phyloP scores from a whole-genome alignment of 2,329 filamentous ascomycete genomes.

The Dactylonectria macrodidyma region DNA sequence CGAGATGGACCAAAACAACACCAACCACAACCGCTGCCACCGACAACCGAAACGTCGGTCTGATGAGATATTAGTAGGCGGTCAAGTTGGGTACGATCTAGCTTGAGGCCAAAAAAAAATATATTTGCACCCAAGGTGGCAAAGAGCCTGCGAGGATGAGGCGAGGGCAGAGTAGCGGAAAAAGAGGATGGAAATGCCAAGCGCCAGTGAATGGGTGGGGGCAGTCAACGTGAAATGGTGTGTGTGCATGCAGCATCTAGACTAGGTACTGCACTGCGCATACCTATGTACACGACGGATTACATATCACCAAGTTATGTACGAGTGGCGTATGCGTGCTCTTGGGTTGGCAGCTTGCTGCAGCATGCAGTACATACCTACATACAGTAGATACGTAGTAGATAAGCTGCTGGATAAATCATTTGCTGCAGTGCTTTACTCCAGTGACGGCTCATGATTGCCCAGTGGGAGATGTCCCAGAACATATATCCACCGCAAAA shows the following conservation, averaged over 20 bases:
- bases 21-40: constrained; percentile 27
- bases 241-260: no score
- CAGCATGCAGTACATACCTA: background rate
- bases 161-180: background rate
- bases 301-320: background rate
- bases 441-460: no score
- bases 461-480: background rate
- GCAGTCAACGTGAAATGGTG: background rate
- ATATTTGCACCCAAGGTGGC: background rate
- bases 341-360: background rate
- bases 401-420: background rate
- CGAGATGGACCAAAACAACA: constrained; percentile 38
- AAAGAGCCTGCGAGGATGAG: constrained; percentile 1
- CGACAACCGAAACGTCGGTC: constrained; percentile 15
- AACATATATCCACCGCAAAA: background rate
- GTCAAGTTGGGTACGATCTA: background rate
- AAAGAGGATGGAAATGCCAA: background rate
- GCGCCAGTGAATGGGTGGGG: background rate
- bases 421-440: background rate
- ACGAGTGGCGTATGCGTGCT: background rate
- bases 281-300: background rate
- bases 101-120: background rate
- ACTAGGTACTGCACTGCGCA: no score
- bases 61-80: constrained; percentile 7
- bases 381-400: background rate